Base-by-base conservation (phyloP, 1,139 yeast genomes). In the Hansenula sp. region DNA sequence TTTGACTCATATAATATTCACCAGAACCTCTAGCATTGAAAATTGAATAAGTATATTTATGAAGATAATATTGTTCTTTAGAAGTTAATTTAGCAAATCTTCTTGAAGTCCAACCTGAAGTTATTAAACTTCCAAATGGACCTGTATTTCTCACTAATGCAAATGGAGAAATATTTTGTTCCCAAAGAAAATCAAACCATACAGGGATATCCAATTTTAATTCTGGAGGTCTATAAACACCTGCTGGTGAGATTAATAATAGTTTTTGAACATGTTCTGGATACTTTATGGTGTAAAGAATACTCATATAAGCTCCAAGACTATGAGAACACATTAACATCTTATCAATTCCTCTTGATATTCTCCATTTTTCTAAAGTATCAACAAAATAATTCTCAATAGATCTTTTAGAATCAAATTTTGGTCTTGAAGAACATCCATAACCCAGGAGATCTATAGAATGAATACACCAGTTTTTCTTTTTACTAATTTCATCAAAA, bases 291-390 rank as follows among this genome's bases (percentile, higher is more conserved):
- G 90, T 80, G 59, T 90, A 92, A 2, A 84, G 73, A 30, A 88
- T 72, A 45, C 88, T 79, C 44, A 90, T 63, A 57, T 90, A 90
- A 0, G 96, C 97, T 11, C 98, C 98, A 53, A 90, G 71, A 0
- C 97, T 89, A 63, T 92, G 98, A 3, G 96, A 96, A 53, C 92
- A 71, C 40, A 92, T 66, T 10, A 84, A 73, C 63, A 84, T 86
- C 46, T 69, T 71, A 4, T 64, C 56, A 29, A 83, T 64, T 0
- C 70, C 68, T 38, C 86, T 69, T 33, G 68, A 64, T 30, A 61
- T 54, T 43, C 97, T 70, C 97, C 97, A 92, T 44, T 63, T 69
- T 59, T 87, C 94, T 28, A 84, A 58, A 10, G 94, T 67, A 59
- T 87, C 96, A 48, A 85, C 69, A 53, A 86, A 88, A 70, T 84